phyloP scores from a whole-genome alignment of 73 alveolate species.

The Symbiodinium natans region DNA sequence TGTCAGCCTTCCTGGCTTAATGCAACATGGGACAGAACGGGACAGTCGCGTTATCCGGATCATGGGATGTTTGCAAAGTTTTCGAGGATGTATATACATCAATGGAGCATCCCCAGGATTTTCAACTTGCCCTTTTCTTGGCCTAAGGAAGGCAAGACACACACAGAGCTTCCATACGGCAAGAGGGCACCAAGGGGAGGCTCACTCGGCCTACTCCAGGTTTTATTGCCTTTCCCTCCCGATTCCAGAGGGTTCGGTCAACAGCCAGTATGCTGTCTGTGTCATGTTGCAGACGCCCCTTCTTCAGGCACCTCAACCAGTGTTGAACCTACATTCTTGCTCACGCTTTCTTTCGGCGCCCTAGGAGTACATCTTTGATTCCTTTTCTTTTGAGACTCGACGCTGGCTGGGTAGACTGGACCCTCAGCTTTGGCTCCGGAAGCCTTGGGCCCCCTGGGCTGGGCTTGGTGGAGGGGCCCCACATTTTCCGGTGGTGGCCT shows the following conservation, averaged over 20 bases:
- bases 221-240: neutral
- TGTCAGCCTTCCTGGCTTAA: neutral
- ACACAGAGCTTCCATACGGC: constrained; percentile 6
- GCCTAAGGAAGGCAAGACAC: neutral
- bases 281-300: too few relatives aligned
- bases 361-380: too few relatives aligned
- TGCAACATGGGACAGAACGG: neutral
- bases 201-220: neutral
- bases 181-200: too few relatives aligned
- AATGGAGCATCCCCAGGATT: neutral
- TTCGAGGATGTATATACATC: neutral
- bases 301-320: too few relatives aligned
- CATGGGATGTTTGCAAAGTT: neutral
- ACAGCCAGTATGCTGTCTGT: neutral
- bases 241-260: neutral
- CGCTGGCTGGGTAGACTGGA: too few relatives aligned
- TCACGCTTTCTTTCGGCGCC: too few relatives aligned
- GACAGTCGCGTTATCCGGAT: neutral
- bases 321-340: too few relatives aligned
- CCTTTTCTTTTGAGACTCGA: too few relatives aligned
- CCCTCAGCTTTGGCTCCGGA: neutral
- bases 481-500: too few relatives aligned
- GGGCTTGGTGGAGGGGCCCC: neutral
- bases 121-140: neutral
- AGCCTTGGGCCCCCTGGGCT: neutral